Evolutionary conservation across 805 yeast species (phyloP).

Genomic region (Saccharomycopsis sp.): DNA sequence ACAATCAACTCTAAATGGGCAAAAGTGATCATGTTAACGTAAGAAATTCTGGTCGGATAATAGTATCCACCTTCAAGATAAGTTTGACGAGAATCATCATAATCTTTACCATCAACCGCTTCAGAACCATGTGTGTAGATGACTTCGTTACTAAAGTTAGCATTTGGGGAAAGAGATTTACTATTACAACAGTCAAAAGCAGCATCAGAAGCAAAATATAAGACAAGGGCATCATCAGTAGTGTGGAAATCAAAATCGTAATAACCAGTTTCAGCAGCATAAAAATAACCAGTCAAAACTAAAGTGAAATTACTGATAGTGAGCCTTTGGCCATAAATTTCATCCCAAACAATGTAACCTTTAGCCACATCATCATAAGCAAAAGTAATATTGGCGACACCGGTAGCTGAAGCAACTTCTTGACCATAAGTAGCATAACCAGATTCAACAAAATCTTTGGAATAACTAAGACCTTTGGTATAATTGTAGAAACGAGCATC

Average conservation of each 20-base stretch:
- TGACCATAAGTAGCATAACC: not conserved
- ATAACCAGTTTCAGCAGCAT: slow-evolving; percentile 23
- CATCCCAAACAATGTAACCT: too few relatives aligned
- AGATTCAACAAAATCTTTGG: not conserved
- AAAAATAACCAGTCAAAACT: slow-evolving; percentile 21
- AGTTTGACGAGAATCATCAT: slow-evolving; percentile 13
- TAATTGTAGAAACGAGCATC: slow-evolving; percentile 5
- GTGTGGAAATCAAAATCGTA: slow-evolving; percentile 20
- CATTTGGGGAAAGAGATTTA: slow-evolving; percentile 9
- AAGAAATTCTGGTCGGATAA: slow-evolving; percentile 25
- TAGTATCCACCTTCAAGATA: slow-evolving; percentile 21
- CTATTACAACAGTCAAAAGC: slow-evolving; percentile 27
- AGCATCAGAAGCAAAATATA: slow-evolving; percentile 23
- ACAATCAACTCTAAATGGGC: slow-evolving; percentile 19
- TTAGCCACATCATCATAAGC: too few relatives aligned
- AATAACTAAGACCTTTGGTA: not conserved
- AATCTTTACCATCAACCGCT: slow-evolving; percentile 2
- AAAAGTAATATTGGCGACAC: slow-evolving; percentile 4
- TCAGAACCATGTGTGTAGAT: slow-evolving; percentile 1
- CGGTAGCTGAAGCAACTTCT: not conserved
- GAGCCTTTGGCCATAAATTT: slow-evolving; percentile 5
- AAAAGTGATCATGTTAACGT: slow-evolving; percentile 19
- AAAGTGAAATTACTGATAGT: slow-evolving; percentile 20
- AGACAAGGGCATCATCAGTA: slow-evolving; percentile 26
- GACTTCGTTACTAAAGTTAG: too few relatives aligned